These are phyloP conservation scores for Ormosia semicastrata DNA, from an alignment of 306 rosid genomes.

Conservation along the genomic window DNA sequence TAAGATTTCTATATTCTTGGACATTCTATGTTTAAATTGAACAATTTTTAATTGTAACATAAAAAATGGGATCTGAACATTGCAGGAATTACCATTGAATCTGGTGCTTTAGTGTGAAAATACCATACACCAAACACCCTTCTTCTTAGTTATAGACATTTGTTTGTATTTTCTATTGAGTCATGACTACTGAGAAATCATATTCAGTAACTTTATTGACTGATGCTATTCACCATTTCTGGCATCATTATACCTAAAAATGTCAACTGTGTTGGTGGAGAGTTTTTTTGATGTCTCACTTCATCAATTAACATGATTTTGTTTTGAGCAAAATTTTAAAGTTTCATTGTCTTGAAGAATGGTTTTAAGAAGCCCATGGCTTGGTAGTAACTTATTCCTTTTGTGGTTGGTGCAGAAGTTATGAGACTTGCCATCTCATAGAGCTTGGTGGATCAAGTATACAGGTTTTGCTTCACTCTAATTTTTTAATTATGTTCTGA, in stretches of 20 bases:
- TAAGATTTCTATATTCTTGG: neutral
- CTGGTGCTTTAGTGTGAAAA: neutral
- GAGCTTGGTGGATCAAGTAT: conserved; percentile 4
- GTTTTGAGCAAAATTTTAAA: neutral
- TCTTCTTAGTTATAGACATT: neutral
- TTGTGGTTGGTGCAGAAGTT: conserved; percentile 32
- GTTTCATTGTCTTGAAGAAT: neutral
- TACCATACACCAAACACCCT: neutral
- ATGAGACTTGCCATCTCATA: neutral
- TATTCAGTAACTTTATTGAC: neutral
- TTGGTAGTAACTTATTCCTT: conserved; percentile 12
- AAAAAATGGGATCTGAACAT: neutral
- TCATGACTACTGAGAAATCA: neutral
- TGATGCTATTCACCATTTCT: neutral
- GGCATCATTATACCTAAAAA: neutral
- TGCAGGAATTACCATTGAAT: neutral
- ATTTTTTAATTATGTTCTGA: neutral
- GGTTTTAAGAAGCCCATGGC: neutral
- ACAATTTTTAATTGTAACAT: neutral
- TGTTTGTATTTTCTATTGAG: neutral
- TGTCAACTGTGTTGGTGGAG: neutral
- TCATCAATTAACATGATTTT: neutral
- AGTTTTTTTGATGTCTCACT: neutral
- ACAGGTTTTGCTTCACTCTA: conserved; percentile 34
- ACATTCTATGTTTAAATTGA: neutral